These are phyloP conservation scores for Porphyra umbilicalis DNA, from an alignment of 31 red algal genomes.

Conservation along the genomic window DNA sequence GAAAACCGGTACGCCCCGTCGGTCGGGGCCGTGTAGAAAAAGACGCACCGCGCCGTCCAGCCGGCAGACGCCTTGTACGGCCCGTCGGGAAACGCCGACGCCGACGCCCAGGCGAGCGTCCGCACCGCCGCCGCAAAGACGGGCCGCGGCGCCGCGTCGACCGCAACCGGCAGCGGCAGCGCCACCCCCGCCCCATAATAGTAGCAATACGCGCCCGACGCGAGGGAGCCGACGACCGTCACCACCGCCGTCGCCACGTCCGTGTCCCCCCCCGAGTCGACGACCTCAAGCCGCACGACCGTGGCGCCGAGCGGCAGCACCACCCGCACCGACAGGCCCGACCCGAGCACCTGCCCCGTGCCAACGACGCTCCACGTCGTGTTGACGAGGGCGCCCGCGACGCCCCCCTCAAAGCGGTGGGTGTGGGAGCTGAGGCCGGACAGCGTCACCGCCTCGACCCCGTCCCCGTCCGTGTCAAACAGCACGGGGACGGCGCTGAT, in stretches of 20 bases:
- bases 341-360: constrained; percentile 11
- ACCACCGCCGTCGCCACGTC: constrained; percentile 30
- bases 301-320: constrained; percentile 23
- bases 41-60: constrained; percentile 20
- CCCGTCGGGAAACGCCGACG: background rate
- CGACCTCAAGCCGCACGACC: constrained; percentile 8
- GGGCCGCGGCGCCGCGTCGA: background rate
- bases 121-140: background rate
- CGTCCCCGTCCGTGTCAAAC: background rate
- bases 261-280: constrained; percentile 23
- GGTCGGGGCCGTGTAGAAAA: constrained; percentile 7
- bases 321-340: constrained; percentile 9
- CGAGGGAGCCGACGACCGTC: constrained; percentile 5
- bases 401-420: background rate
- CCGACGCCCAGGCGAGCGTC: background rate
- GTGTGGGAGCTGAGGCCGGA: background rate
- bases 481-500: background rate
- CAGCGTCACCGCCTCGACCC: background rate
- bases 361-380: constrained; percentile 28
- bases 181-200: background rate
- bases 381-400: constrained; percentile 13
- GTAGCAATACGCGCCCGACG: background rate
- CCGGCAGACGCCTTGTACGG: background rate
- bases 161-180: background rate
- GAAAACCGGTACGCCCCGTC: constrained; percentile 4